Percentiles rank a stretch among this genome's conserved stretches.
Conservation (phyloP, 2,329 filamentous ascomycete genomes). For the Apiospora pterosperma region DNA sequence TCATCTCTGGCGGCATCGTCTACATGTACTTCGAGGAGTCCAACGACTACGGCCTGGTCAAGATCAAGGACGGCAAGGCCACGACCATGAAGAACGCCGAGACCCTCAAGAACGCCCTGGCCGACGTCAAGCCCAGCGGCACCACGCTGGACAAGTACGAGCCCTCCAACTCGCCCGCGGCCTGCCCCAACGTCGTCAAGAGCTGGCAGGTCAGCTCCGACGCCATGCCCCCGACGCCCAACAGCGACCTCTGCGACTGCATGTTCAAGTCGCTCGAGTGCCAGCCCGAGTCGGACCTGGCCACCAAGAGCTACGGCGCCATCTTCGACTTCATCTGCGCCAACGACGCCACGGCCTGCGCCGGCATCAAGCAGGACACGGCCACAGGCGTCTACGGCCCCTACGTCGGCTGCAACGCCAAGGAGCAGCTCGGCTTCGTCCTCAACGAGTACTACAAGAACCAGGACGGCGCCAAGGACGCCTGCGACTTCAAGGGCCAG, state of each 20-base stretch:
- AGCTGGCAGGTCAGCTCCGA: conserved; percentile 58
- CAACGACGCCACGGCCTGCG: conserved; percentile 45
- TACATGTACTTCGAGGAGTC: conserved; percentile 81
- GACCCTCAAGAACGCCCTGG: conserved; percentile 59
- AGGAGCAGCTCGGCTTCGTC: conserved; percentile 57
- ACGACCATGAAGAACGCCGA: conserved; percentile 63
- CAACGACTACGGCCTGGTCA: conserved; percentile 69
- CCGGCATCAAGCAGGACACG: conserved; percentile 53
- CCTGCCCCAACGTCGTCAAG: conserved; percentile 57
- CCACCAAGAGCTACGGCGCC: conserved; percentile 50
- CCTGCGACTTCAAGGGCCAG: conserved; percentile 58
- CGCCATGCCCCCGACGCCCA: conserved; percentile 67
- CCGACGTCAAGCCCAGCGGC: conserved; percentile 54
- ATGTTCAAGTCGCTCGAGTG: conserved; percentile 67
- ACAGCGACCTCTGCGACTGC: conserved; percentile 66
- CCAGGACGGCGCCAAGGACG: conserved; percentile 42
- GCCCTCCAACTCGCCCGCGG: conserved; percentile 58
- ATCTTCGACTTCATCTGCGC: conserved; percentile 38
- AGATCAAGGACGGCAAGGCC: conserved; percentile 47
- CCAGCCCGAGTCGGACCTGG: conserved; percentile 49
- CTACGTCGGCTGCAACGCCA: conserved; percentile 61
- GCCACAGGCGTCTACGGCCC: conserved; percentile 56
- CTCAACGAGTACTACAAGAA: conserved; percentile 56
- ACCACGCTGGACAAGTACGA: conserved; percentile 59
- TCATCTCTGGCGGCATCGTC: conserved; percentile 78